phyloP scores from a whole-genome alignment of 1,284 basidiomycete genomes.

The Quambalaria eucalypti region DNA sequence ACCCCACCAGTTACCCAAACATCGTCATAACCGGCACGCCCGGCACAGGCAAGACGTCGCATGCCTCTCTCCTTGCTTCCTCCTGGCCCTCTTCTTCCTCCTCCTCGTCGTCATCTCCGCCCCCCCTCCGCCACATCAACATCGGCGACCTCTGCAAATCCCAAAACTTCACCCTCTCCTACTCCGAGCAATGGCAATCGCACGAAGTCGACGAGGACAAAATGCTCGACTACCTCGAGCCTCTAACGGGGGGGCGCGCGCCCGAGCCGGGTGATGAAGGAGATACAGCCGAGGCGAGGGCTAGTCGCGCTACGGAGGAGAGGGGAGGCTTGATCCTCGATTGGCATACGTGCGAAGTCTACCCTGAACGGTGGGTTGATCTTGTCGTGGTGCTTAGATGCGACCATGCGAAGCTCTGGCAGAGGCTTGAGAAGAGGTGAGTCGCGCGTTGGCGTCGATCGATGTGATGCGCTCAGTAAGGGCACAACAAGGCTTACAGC shows the following conservation, averaged over 20 bases:
- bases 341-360: slow-evolving; percentile 92
- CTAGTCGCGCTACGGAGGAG: slow-evolving; percentile 20
- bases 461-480: background rate
- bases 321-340: slow-evolving; percentile 72
- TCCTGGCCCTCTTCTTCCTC: slow-evolving; percentile 7
- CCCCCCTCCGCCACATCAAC: slow-evolving; percentile 61
- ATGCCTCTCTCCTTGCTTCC: slow-evolving; percentile 53
- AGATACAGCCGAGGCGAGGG: slow-evolving; percentile 10
- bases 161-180: slow-evolving; percentile 70
- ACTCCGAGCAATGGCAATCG: slow-evolving; percentile 86
- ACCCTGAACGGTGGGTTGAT: slow-evolving; percentile 93
- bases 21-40: slow-evolving; percentile 88
- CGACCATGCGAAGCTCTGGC: slow-evolving; percentile 80
- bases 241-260: slow-evolving; percentile 25
- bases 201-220: slow-evolving; percentile 86
- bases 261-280: slow-evolving; percentile 30
- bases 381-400: slow-evolving; percentile 89
- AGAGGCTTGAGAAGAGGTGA: slow-evolving; percentile 81
- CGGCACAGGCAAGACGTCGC: slow-evolving; percentile 77
- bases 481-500: background rate
- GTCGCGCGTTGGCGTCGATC: background rate
- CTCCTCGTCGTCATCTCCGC: slow-evolving; percentile 6
- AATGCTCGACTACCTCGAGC: slow-evolving; percentile 37
- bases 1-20: slow-evolving; percentile 57
- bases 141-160: slow-evolving; percentile 82